Evolutionary conservation across 352 stramenopile species (phyloP), one percentile per base, ranked within the genome.

Genomic region (Phytophthora tubulina): DNA sequence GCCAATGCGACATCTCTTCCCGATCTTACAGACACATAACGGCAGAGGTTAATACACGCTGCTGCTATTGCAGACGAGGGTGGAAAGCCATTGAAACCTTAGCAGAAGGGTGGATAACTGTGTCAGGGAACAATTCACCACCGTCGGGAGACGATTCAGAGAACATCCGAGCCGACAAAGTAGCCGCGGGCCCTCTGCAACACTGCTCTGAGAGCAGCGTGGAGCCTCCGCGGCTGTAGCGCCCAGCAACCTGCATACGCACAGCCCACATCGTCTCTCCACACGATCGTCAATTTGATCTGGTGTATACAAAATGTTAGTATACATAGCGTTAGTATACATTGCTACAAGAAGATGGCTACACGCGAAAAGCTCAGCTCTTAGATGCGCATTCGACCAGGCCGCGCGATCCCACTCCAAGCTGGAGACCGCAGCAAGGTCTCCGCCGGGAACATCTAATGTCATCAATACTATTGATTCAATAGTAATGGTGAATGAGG

Each of bases 1-100:
- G 13, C 80, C 86, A 39, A 96, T 88, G 58, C 63, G 63, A 58
- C 82, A 90, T 27, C 82, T 53, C 35, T 53, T 65, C n/a, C 84
- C 88, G 35, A 96, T 80, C 88, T 95, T 63, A 58, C 33, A 31
- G 7, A 51, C 5, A 21, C 21, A 27, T 27, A 27, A 27, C 21
- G 21, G 21, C 21, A 27, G 21, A 27, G 21, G 21, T 27, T 27
- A 27, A 27, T 27, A 27, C 21, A 27, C 21, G 21, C 21, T 27
- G 21, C 21, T 27, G 21, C 13, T 7, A n/a, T 36, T 39, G 31
- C 13, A 48, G 27, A 33, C 32, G 31, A 35, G 15, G 21, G 17
- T 27, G 21, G 21, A 6, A 55, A 54, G 30, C 9, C 13, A 42
- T 53, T 38, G 31, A 35, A 52, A 88, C 80, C 78, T 84, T 84